Base-by-base conservation (phyloP, 139 green algal genomes). In the Pleodorina starrii region DNA sequence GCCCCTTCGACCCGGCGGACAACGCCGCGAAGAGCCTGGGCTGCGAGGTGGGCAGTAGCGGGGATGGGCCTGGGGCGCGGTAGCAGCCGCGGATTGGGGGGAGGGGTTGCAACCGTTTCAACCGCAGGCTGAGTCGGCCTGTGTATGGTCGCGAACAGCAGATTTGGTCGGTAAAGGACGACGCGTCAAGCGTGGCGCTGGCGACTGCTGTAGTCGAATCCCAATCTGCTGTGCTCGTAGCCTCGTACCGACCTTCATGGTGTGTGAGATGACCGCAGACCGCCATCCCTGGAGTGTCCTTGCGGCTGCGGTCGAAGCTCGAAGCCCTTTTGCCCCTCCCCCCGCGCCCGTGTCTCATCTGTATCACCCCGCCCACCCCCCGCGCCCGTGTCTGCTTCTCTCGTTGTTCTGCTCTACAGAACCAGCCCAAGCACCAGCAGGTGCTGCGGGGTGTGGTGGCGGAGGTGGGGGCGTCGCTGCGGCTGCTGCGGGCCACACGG, bases 11-110 rank as follows among this genome's bases (percentile, higher is more conserved):
- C 40, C 38, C 83, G 10, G 25, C 63, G 14, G 83, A 92, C 73
- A 92, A 92, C 75, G 76, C 83, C 5, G 89, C 89, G 14, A 84
- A 88, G 60, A 92, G 82, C 63, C 73, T 92, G 7, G 89, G 89
- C 5, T 90, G 74, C 16, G 63, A 60, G 75, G 89, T 92, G 48
- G 35, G n/a, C n/a, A n/a, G n/a, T n/a, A n/a, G n/a, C n/a, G n/a
- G n/a, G n/a, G 76, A 23, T 29, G n/a, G 46, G 0, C 25, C 10
- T 9, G 46, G 75, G 44, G 50, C 50, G 50, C 14, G 50, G 6
- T 25, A 66, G 54, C 21, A 66, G 54, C 21, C 3, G 9, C 9
- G 54, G n/a, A n/a, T n/a, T n/a, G n/a, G n/a, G n/a, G n/a, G n/a
- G n/a, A n/a, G n/a, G n/a, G n/a, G n/a, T n/a, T n/a, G n/a, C n/a